A percentile compares a stretch with the other conserved stretches of the same genome.
Evolutionary conservation across 345 rosid species (phyloP).

Genomic region (Brassica cretica): DNA sequence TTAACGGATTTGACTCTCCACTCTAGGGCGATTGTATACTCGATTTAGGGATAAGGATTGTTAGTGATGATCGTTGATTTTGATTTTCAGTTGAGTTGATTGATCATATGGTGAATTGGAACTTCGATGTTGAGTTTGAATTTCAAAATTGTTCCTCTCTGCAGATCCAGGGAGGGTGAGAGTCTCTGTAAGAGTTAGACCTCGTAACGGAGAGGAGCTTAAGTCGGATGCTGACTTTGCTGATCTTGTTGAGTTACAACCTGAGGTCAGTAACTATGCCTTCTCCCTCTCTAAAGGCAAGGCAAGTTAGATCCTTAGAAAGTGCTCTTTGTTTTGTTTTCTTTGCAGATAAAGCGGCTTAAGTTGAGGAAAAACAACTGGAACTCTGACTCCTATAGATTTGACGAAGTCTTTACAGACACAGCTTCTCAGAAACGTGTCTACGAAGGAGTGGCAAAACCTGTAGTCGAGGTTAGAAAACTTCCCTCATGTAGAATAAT

Average conservation of each 20-base stretch:
- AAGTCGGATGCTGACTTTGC: conserved; percentile 75
- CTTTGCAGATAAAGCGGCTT: conserved; percentile 69
- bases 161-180: conserved; percentile 86
- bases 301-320: not conserved
- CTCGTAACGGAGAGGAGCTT: conserved; percentile 72
- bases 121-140: not conserved
- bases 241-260: conserved; percentile 84
- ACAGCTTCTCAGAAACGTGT: conserved; percentile 91
- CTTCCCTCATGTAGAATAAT: not conserved
- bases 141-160: not conserved
- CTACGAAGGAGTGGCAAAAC: conserved; percentile 85
- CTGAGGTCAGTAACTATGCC: conserved; percentile 55
- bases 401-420: conserved; percentile 79
- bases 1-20: not conserved
- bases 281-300: not conserved
- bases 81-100: not conserved
- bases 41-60: conserved; percentile 12
- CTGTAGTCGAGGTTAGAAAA: conserved; percentile 82
- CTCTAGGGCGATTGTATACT: conserved; percentile 16
- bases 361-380: conserved; percentile 87
- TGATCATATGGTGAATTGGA: not conserved
- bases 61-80: not conserved
- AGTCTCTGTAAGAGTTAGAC: conserved; percentile 84
- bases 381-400: conserved; percentile 81
- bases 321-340: not conserved